These are phyloP conservation scores for Ophiocordyceps camponoti-leonardi DNA, from an alignment of 2,329 filamentous ascomycete genomes.

Conservation along the genomic window DNA sequence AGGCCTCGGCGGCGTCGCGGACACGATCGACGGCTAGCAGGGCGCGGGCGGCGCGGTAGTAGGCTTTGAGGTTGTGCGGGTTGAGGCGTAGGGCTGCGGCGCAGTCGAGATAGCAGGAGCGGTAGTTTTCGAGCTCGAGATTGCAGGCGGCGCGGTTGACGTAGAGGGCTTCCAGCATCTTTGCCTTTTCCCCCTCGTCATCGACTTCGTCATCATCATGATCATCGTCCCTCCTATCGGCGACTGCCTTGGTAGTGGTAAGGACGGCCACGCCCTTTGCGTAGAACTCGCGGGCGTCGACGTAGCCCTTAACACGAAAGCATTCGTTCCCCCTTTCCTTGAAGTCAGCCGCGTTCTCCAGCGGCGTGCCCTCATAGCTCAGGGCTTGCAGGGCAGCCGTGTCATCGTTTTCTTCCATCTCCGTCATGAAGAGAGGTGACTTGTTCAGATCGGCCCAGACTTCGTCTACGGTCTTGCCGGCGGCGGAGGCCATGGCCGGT, in stretches of 20 bases:
- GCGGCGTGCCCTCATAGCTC: constrained; percentile 79
- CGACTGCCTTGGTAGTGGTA: constrained; percentile 19
- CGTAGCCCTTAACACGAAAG: constrained; percentile 56
- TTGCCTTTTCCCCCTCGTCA: constrained; percentile 44
- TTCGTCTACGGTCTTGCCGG: constrained; percentile 34
- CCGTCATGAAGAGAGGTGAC: constrained; percentile 88
- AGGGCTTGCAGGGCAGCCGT: constrained; percentile 79
- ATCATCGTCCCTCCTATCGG: constrained; percentile 35
- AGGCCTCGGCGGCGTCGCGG: constrained; percentile 65
- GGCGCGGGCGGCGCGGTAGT: constrained; percentile 68
- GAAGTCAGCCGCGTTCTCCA: constrained; percentile 70
- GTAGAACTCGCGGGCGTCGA: constrained; percentile 83
- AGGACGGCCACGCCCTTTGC: constrained; percentile 67
- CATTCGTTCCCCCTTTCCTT: constrained; percentile 86
- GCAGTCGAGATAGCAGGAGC: constrained; percentile 73
- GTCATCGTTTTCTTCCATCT: constrained; percentile 68
- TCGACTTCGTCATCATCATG: constrained; percentile 11
- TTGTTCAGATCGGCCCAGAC: constrained; percentile 39
- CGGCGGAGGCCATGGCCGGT: constrained; percentile 21
- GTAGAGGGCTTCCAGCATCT: constrained; percentile 59
- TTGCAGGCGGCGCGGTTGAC: constrained; percentile 84
- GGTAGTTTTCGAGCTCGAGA: constrained; percentile 75
- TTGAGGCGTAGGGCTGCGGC: constrained; percentile 65
- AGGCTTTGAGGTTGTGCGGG: constrained; percentile 70
- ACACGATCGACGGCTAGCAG: constrained; percentile 65